Percentiles rank a stretch among this genome's conserved stretches.
Evolutionary conservation across 306 rosid species (phyloP).

Genomic region (Crotalaria pallida): DNA sequence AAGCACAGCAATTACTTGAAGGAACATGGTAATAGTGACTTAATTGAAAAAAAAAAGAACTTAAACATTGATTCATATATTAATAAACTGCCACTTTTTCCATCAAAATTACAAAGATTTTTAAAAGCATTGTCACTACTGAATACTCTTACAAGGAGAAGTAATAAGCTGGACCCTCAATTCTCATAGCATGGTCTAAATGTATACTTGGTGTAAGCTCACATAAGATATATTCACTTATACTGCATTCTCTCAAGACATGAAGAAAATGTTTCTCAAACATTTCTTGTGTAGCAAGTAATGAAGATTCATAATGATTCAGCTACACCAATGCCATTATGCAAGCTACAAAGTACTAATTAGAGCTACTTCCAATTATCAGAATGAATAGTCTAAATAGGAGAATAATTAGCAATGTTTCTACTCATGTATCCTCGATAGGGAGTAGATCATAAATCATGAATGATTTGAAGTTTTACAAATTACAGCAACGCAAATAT

Average conservation of each 20-base stretch:
- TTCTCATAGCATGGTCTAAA: not conserved
- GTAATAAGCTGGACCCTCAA: not conserved
- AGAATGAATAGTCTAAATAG: too few species aligned
- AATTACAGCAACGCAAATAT: not conserved
- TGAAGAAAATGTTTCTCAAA: not conserved
- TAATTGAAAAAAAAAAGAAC: not conserved
- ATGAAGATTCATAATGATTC: too few species aligned
- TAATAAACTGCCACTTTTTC: not conserved
- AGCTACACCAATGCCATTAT: too few species aligned
- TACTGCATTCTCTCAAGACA: not conserved
- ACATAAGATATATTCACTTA: not conserved
- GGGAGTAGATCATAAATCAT: not conserved
- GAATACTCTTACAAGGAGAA: not conserved
- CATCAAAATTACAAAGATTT: too few species aligned
- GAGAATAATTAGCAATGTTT: not conserved
- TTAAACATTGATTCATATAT: not conserved
- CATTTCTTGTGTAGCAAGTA: not conserved
- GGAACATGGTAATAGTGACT: not conserved
- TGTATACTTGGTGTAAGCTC: not conserved
- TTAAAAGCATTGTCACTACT: too few species aligned
- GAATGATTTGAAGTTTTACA: not conserved
- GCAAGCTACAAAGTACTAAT: too few species aligned
- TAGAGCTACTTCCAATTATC: too few species aligned
- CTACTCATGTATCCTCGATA: not conserved
- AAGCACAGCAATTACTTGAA: not conserved